Evolutionary conservation across 1,284 basidiomycete genomes (phyloP), one percentile per base, ranked within the genome.

Genomic region (Hypsizygus ulmarius): DNA sequence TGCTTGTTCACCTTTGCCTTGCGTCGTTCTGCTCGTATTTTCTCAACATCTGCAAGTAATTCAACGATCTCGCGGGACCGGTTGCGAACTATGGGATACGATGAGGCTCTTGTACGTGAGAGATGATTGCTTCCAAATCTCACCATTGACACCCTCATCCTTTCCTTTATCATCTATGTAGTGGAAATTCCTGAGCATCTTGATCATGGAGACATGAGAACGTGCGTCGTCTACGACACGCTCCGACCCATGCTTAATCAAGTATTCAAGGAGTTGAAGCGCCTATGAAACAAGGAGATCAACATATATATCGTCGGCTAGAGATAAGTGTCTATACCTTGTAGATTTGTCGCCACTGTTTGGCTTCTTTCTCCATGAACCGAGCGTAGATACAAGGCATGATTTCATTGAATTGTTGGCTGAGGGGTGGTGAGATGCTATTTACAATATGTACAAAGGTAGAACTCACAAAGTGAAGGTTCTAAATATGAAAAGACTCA

Each of bases 151-250:
- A n/a, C 96, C 96, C 68, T 99, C 93, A 63, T 99, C 97, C 68
- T 99, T 99, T 50, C 93, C 94, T 71, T 96, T 97, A 58, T 99
- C 96, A 60, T 99, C 97, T 49, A 97, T 93, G 68, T 97, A 98
- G 66, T 99, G 97, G 72, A 99, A 99, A 64, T 88, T 97, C 52
- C 95, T 78, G 7, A 99, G 81, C 89, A 99, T 98, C 74, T 98
- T 98, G 65, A 99, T 84, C 21, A 95, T 97, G 33, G 90, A 87
- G 15, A 98, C 76, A 64, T 99, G 97, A 1, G 93, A 90, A 49
- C 96, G 81, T 2, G 97, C 93, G 68, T 99, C 96, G 62, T 99
- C 96, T 12, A 99, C 93, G 2, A 99, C 97, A 37, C 97, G 87
- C 65, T 99, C 96, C 16, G 92, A 94, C n/a, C 96, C 97, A 60